phyloP scores from a whole-genome alignment of 768 basidiomycete genomes.

The Leccinum aurantiacum region DNA sequence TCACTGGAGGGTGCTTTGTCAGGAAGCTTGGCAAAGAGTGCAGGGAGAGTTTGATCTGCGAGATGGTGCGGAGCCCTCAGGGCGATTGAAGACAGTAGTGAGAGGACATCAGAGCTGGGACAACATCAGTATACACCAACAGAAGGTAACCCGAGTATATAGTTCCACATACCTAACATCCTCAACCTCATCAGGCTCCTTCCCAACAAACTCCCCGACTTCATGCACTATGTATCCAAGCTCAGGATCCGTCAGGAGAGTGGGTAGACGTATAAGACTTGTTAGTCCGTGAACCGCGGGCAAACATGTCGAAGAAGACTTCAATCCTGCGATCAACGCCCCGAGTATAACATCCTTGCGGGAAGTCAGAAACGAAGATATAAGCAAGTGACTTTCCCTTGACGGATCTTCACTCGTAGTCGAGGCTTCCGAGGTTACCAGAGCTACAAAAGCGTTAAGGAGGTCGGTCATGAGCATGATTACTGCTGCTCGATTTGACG shows the following conservation, averaged over 20 bases:
- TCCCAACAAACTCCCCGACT: slow-evolving; percentile 62
- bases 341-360: slow-evolving; percentile 80
- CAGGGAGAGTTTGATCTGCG: slow-evolving; percentile 72
- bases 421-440: slow-evolving; percentile 1
- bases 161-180: slow-evolving; percentile 47
- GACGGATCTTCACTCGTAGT: slow-evolving; percentile 20
- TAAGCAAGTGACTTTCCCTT: slow-evolving; percentile 21
- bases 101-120: slow-evolving; percentile 56
- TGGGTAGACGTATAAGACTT: slow-evolving; percentile 61
- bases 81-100: slow-evolving; percentile 64
- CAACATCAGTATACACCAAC: not conserved
- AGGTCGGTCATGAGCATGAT: slow-evolving; percentile 68
- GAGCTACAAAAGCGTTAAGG: slow-evolving; percentile 43
- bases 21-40: slow-evolving; percentile 76
- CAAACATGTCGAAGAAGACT: slow-evolving; percentile 47
- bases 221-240: slow-evolving; percentile 76
- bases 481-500: slow-evolving; percentile 62
- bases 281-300: slow-evolving; percentile 67
- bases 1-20: slow-evolving; percentile 57
- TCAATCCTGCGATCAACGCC: slow-evolving; percentile 58
- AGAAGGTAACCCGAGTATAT: not conserved
- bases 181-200: slow-evolving; percentile 49
- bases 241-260: slow-evolving; percentile 69
- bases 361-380: slow-evolving; percentile 45
- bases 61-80: slow-evolving; percentile 60